Percentiles rank a stretch among this genome's conserved stretches.
Evolutionary conservation across 805 yeast genomes (phyloP).

Genomic region (Myxozyma kluyveri): DNA sequence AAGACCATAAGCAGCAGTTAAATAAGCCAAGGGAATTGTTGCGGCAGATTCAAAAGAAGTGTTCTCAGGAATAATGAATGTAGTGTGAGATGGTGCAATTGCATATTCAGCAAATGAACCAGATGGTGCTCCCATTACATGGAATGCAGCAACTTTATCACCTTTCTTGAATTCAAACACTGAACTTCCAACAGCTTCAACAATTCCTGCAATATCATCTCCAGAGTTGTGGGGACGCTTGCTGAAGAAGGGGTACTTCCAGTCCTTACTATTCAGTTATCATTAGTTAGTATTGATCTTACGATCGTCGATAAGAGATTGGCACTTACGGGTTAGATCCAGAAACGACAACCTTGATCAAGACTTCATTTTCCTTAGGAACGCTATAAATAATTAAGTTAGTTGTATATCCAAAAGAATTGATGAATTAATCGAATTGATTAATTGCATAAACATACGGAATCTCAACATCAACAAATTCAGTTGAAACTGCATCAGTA

Average conservation of each 20-base stretch:
- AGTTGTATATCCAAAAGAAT: too few relatives aligned
- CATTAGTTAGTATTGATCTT: neutral
- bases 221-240: slow-evolving; percentile 12
- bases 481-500: neutral
- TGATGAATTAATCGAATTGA: neutral
- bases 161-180: slow-evolving; percentile 17
- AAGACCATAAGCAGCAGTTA: slow-evolving; percentile 12
- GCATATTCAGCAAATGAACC: slow-evolving; percentile 21
- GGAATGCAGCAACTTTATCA: slow-evolving; percentile 19
- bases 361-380: slow-evolving; percentile 7
- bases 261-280: slow-evolving; percentile 10
- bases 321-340: slow-evolving; percentile 11
- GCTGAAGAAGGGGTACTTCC: slow-evolving; percentile 12
- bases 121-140: slow-evolving; percentile 4
- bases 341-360: slow-evolving; percentile 17
- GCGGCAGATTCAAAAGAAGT: slow-evolving; percentile 16
- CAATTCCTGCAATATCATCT: slow-evolving; percentile 16
- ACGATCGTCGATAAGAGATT: neutral
- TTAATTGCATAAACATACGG: slow-evolving; percentile 2
- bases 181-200: slow-evolving; percentile 11
- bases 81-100: slow-evolving; percentile 7
- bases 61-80: slow-evolving; percentile 4
- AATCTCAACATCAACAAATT: slow-evolving; percentile 2
- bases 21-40: slow-evolving; percentile 13
- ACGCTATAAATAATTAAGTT: too few relatives aligned